Base-by-base conservation (phyloP, 306 rosid genomes). In the Mimosa bimucronata region DNA sequence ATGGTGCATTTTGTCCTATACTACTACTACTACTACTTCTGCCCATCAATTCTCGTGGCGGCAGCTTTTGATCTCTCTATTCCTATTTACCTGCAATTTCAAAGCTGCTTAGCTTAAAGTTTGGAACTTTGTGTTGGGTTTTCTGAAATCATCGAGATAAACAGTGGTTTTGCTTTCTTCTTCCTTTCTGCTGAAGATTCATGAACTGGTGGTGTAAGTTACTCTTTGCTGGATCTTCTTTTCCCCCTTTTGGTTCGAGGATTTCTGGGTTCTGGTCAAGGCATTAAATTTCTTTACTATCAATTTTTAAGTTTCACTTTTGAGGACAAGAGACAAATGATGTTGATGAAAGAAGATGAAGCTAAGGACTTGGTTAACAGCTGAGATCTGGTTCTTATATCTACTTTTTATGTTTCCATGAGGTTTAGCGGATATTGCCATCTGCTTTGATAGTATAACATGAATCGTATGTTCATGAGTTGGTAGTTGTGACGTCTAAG, bases 81-180 rank as follows among this genome's bases (percentile, higher is more conserved):
- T n/a, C 19, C 18, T 31, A 42, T 10, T 73, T 5, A 28, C 15
- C n/a, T n/a, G n/a, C n/a, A n/a, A n/a, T n/a, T n/a, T n/a, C n/a
- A n/a, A n/a, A n/a, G n/a, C 52, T 34, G 29, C 52, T 46, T 23
- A 53, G 82, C 84, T 79, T 50, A 28, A 58, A 23, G 31, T 29
- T 6, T 25, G n/a, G 6, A 68, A 52, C n/a, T 34, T 70, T 78
- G 61, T 23, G 29, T 80, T 78, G 74, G 86, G 58, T n/a, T 64
- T 58, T 53, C 83, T 87, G 42, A 91, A 85, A 81, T 89, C 77
- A 82, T 85, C 89, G 85, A 85, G 23, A 81, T 76, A 71, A 83
- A 53, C 1, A 23, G 15, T 44, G 50, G 3, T 60, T 73, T 64
- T 65, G 18, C n/a, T 18, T 29, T 30, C 38, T 37, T 28, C 34